Base-by-base conservation (phyloP, 768 basidiomycete genomes). In the Plicaturopsis crispa region DNA sequence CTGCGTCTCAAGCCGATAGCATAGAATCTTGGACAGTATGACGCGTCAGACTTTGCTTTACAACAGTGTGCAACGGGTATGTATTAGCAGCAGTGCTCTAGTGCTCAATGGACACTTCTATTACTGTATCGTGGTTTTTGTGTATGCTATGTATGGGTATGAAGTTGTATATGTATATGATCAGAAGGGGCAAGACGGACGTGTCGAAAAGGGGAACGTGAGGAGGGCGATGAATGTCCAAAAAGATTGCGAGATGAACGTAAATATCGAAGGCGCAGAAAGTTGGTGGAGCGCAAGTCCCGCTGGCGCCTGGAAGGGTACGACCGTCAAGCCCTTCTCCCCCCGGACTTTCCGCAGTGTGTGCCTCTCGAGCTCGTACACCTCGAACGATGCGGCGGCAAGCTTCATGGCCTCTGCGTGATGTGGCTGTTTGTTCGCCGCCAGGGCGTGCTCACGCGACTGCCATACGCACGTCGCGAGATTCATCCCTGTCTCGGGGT, bases 401-500 rank as follows among this genome's bases (percentile, higher is more conserved):
- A 94, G 74, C 43, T 67, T 73, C 80, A 89, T 89, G 2, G 93
- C 94, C 26, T 70, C 70, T 39, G 83, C 71, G 51, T 97, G 94
- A 41, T 83, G 71, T 11, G 88, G 89, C 5, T 80, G 73, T 0
- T 78, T 74, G 47, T 78, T 89, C 1, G 92, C 92, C 3, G 78
- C 79, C 19, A 80, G 62, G 4, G 93, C 94, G 44, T 91, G 84
- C 47, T 73, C 72, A 5, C 92, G 79, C 30, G 84, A 88, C 61
- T 85, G 81, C 93, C 94, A 98, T 30, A 98, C 83, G 63, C 93
- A 97, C 13, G 92, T 96, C 6, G 93, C 91, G 38, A 96, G 75
- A 57, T 97, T 97, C 61, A 85, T 67, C 2, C 90, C 80, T 0
- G 85, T 84, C 24, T 67, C 55, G 35, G 71, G 70, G 48, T 87